phyloP scores from a whole-genome alignment of 495 filamentous ascomycete genomes.

The Penicillium daleae region DNA sequence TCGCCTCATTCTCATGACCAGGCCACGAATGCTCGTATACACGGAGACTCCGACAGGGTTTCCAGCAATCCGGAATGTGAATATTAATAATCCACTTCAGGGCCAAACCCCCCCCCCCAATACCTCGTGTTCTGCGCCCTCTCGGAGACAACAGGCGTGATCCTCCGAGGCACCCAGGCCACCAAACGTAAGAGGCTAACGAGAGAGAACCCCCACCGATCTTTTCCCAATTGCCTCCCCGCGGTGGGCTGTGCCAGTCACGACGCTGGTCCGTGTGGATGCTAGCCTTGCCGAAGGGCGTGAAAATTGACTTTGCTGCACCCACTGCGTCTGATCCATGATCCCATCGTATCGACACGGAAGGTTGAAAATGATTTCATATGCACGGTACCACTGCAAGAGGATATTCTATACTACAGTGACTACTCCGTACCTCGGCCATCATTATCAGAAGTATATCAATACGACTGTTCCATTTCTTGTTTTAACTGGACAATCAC shows the following conservation, averaged over 20 bases:
- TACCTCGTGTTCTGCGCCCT: background rate
- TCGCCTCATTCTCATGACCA: background rate
- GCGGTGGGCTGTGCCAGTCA: slow-evolving; percentile 31
- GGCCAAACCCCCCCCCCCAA: background rate
- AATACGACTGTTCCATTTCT: background rate
- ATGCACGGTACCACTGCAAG: background rate
- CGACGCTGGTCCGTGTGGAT: slow-evolving; percentile 18
- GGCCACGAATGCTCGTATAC: slow-evolving; percentile 1
- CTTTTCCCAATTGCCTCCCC: slow-evolving; percentile 40
- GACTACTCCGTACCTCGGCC: background rate
- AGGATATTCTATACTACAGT: background rate
- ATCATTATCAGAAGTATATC: background rate
- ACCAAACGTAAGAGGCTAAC: background rate
- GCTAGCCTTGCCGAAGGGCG: slow-evolving; percentile 43
- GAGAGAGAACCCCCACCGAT: slow-evolving; percentile 31
- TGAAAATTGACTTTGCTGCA: slow-evolving; percentile 37
- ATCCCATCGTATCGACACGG: background rate
- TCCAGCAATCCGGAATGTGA: background rate
- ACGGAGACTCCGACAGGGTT: background rate
- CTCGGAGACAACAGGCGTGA: background rate
- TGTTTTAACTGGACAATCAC: background rate
- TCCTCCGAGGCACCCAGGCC: background rate
- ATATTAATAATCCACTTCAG: background rate
- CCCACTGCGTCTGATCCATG: slow-evolving; percentile 1
- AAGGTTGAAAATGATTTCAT: slow-evolving; percentile 2